These are phyloP conservation scores for Gastrodia elata DNA, from an alignment of 106 monocot species.

Conservation along the genomic window DNA sequence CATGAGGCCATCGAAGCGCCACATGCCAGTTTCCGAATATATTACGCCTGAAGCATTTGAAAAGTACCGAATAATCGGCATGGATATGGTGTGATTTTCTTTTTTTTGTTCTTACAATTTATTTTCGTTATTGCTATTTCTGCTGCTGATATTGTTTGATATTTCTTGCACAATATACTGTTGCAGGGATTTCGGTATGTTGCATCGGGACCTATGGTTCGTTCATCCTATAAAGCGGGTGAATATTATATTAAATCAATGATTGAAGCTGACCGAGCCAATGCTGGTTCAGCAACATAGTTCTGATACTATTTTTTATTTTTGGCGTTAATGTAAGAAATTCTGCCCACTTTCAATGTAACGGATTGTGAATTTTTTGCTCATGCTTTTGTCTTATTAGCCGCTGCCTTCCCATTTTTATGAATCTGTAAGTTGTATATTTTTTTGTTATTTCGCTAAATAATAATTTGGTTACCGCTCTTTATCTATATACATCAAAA, in stretches of 20 bases:
- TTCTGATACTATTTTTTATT: background rate
- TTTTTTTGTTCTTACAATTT: too few species aligned
- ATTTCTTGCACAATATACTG: background rate
- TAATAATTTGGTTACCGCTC: background rate
- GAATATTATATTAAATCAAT: constrained; percentile 26
- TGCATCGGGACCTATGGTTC: constrained; percentile 27
- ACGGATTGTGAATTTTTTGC: background rate
- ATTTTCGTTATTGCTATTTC: background rate
- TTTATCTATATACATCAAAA: background rate
- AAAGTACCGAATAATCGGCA: constrained; percentile 46
- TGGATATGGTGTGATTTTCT: constrained; percentile 49
- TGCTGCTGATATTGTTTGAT: background rate
- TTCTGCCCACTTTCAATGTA: background rate
- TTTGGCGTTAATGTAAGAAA: background rate
- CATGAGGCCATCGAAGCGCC: constrained; percentile 79
- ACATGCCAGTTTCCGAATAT: constrained; percentile 85
- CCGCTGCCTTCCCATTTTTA: background rate
- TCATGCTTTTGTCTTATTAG: background rate
- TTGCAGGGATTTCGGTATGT: constrained; percentile 24
- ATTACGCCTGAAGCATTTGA: constrained; percentile 82
- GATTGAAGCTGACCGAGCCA: constrained; percentile 23
- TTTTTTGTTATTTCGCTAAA: too few species aligned
- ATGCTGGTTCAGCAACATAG: background rate
- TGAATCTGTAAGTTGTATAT: background rate
- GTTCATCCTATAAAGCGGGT: constrained; percentile 27